Percentiles rank a stretch among this genome's conserved stretches.
These are phyloP conservation scores for Eucalyptus pauciflora DNA, from an alignment of 345 rosid genomes.

Conservation along the genomic window DNA sequence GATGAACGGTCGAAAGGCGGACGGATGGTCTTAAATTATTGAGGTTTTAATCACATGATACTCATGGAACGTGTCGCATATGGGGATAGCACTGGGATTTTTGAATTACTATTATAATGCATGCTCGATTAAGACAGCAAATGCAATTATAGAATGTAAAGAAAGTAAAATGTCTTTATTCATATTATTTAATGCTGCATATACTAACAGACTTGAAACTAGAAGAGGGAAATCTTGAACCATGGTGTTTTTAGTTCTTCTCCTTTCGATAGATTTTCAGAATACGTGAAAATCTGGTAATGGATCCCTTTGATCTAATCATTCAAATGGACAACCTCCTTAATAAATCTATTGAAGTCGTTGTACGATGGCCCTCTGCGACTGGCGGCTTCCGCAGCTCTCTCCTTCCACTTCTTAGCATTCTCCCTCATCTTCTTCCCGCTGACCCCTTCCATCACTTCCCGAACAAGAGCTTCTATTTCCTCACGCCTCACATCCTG, in stretches of 20 bases:
- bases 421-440: constrained; percentile 5
- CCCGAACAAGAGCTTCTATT: background rate
- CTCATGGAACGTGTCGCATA: too few relatives aligned
- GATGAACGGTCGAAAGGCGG: too few relatives aligned
- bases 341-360: constrained; percentile 1
- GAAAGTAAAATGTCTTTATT: too few relatives aligned
- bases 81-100: too few relatives aligned
- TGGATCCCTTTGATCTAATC: background rate
- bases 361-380: constrained; percentile 3
- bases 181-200: too few relatives aligned
- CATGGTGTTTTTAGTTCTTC: background rate
- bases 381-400: constrained; percentile 4
- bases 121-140: too few relatives aligned
- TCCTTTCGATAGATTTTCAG: background rate
- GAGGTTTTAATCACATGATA: too few relatives aligned
- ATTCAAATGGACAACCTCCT: background rate
- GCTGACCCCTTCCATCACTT: constrained; percentile 1
- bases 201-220: too few relatives aligned
- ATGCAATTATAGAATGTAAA: too few relatives aligned
- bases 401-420: constrained; percentile 15
- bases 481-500: constrained; percentile 5
- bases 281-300: background rate
- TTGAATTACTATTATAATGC: too few relatives aligned
- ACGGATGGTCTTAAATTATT: too few relatives aligned
- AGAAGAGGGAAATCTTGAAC: too few relatives aligned